Conservation (phyloP, 371 early-diverging fungal species). For the Mucor irregularis region DNA sequence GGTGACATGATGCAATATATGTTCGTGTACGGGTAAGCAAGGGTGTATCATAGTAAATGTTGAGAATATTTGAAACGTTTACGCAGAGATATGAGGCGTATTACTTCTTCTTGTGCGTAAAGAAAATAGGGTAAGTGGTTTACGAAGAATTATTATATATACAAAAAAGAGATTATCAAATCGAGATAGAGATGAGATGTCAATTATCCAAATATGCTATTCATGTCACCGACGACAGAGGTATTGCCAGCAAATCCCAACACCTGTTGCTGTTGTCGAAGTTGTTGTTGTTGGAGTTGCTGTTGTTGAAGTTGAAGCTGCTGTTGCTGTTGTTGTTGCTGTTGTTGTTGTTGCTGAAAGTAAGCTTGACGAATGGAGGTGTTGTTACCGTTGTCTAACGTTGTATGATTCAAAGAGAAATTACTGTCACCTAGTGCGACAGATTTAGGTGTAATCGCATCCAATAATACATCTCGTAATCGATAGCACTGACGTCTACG, state of each 20-base stretch:
- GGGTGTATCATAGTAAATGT: too few species aligned
- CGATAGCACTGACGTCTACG: conserved; percentile 65
- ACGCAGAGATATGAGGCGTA: too few species aligned
- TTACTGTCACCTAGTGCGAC: background rate
- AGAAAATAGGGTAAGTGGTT: too few species aligned
- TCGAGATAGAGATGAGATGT: too few species aligned
- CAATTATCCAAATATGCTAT: conserved; percentile 79
- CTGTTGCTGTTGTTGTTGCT: conserved; percentile 2
- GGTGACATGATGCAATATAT: too few species aligned
- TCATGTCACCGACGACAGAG: conserved; percentile 72
- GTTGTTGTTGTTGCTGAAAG: conserved; percentile 11
- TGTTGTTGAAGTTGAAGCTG: background rate
- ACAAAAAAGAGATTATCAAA: too few species aligned
- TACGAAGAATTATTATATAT: conserved; percentile 58
- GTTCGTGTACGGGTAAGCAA: too few species aligned
- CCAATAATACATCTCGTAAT: conserved; percentile 66
- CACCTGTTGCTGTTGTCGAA: background rate
- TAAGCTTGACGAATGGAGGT: conserved; percentile 1
- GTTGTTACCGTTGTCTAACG: conserved; percentile 1
- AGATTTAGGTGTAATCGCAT: conserved; percentile 65
- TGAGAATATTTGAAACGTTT: too few species aligned
- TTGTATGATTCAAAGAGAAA: background rate
- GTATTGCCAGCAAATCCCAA: conserved; percentile 62
- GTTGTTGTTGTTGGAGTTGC: conserved; percentile 1
- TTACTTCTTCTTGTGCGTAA: too few species aligned